Conservation (phyloP, 257 asterid genomes). For the Forsythia suspensa region DNA sequence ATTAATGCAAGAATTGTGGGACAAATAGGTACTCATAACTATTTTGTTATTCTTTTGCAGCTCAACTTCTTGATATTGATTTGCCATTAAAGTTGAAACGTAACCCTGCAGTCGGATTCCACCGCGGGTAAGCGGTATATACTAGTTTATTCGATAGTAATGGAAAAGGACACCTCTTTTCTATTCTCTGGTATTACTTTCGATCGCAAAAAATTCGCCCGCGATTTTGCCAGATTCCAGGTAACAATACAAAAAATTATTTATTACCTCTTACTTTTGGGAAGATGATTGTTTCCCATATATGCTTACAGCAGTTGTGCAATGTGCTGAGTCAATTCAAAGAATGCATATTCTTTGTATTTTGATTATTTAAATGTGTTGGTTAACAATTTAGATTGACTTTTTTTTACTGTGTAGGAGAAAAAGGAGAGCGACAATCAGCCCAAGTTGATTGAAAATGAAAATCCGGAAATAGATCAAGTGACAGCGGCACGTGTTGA, state of each 20-base stretch:
- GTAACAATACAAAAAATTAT: constrained; percentile 22
- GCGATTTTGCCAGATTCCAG: constrained; percentile 68
- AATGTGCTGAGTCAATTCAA: background rate
- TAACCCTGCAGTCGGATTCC: too few relatives aligned
- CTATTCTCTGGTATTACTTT: constrained; percentile 72
- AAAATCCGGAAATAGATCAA: constrained; percentile 25
- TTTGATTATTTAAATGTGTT: background rate
- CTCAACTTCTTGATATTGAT: too few relatives aligned
- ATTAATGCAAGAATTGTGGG: too few relatives aligned
- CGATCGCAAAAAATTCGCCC: constrained; percentile 66
- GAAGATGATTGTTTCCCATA: background rate
- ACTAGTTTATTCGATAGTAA: constrained; percentile 3
- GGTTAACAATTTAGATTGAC: background rate
- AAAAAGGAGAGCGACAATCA: constrained; percentile 39
- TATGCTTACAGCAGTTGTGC: background rate
- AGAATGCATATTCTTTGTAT: constrained; percentile 11
- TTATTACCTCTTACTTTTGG: background rate
- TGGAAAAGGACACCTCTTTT: constrained; percentile 66
- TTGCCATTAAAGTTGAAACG: too few relatives aligned
- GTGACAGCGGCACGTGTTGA: constrained; percentile 18
- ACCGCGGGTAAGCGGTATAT: too few relatives aligned
- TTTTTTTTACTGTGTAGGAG: constrained; percentile 33
- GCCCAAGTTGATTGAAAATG: constrained; percentile 37
- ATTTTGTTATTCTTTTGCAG: too few relatives aligned
- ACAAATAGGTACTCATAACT: too few relatives aligned